Conservation (phyloP, 345 rosid species). For the Anacardium occidentale region DNA sequence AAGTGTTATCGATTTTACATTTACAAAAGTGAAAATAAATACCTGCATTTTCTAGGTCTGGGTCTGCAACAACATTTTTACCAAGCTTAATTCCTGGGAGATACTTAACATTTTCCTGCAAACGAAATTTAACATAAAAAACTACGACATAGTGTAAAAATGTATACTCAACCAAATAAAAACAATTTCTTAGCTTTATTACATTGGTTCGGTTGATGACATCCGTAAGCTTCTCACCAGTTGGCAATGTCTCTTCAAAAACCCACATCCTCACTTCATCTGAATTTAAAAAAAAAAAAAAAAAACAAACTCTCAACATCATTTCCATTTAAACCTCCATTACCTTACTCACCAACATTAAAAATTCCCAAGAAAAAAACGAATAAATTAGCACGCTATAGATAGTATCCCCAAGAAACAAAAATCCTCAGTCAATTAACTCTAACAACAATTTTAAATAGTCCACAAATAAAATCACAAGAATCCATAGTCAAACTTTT, state of each 20-base stretch:
- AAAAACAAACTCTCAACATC: constrained; percentile 2
- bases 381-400: not conserved
- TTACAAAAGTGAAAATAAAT: constrained; percentile 15
- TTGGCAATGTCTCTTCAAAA: constrained; percentile 78
- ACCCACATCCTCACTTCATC: constrained; percentile 99
- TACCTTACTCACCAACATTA: not conserved
- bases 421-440: not conserved
- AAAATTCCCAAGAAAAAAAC: not conserved
- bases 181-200: constrained; percentile 1
- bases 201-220: constrained; percentile 86
- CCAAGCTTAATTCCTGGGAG: constrained; percentile 94
- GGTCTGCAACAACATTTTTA: constrained; percentile 77
- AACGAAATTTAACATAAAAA: constrained; percentile 7
- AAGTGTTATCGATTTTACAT: not conserved
- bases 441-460: not conserved
- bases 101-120: constrained; percentile 83
- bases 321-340: constrained; percentile 6
- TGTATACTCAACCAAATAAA: not conserved
- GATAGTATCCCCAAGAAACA: not conserved
- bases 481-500: not conserved
- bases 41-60: constrained; percentile 91
- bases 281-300: constrained; percentile 38
- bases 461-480: not conserved
- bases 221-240: constrained; percentile 89
- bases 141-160: constrained; percentile 4